Conservation (phyloP, 73 alveolate genomes). For the Uronychia binucleata region DNA sequence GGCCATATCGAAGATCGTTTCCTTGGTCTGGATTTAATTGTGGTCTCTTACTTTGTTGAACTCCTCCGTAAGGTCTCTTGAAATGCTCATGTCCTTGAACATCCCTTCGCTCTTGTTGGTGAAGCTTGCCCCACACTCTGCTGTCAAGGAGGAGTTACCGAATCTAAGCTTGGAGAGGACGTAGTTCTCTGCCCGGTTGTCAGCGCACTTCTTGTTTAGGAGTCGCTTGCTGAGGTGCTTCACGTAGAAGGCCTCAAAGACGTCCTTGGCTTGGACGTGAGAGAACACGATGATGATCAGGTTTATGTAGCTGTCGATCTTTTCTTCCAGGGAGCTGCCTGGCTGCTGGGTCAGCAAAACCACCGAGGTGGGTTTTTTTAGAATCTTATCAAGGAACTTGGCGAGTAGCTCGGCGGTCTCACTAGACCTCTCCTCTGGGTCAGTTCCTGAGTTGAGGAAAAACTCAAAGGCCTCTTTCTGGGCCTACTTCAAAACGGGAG, state of each 20-base stretch:
- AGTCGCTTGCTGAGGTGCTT: slow-evolving; percentile 26
- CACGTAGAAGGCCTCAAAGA: slow-evolving; percentile 33
- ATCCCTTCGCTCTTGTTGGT: slow-evolving; percentile 23
- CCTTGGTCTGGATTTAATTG: no score
- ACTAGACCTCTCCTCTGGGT: neutral
- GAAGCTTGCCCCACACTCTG: slow-evolving; percentile 39
- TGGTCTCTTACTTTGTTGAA: neutral
- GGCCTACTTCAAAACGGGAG: slow-evolving; percentile 2
- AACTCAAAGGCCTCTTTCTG: slow-evolving; percentile 26
- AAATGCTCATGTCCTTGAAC: slow-evolving; percentile 23
- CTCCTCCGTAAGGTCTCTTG: slow-evolving; percentile 9
- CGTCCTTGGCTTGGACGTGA: slow-evolving; percentile 31
- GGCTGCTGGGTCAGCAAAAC: neutral
- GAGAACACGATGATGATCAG: slow-evolving; percentile 3
- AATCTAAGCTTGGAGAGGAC: slow-evolving; percentile 6
- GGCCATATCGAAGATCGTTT: no score
- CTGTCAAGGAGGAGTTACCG: neutral
- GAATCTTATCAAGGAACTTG: slow-evolving; percentile 7
- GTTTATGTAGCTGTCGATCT: slow-evolving; percentile 4
- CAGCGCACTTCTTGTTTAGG: slow-evolving; percentile 3
- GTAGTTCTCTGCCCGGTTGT: slow-evolving; percentile 28
- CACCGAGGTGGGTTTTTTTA: neutral
- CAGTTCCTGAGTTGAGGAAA: slow-evolving; percentile 1
- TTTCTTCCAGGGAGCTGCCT: slow-evolving; percentile 5
- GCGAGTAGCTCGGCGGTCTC: slow-evolving; percentile 20